Evolutionary conservation across 2,329 filamentous ascomycete species (phyloP).

Genomic region (Nannizziopsis barbatae): DNA sequence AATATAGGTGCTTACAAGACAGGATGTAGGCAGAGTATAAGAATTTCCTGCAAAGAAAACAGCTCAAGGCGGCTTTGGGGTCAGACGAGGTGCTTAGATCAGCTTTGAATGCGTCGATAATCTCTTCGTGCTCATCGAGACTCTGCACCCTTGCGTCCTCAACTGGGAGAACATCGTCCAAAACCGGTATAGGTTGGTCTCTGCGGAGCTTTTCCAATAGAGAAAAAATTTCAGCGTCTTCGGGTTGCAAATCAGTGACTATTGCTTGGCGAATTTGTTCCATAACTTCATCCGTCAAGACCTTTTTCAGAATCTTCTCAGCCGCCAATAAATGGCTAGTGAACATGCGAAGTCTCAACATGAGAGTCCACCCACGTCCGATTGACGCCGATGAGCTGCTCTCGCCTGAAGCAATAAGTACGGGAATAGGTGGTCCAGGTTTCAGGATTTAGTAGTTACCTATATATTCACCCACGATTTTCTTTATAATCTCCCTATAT

Average conservation of each 20-base stretch:
- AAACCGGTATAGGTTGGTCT: slow-evolving; percentile 2
- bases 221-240: slow-evolving; percentile 20
- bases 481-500: slow-evolving; percentile 42
- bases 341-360: slow-evolving; percentile 43
- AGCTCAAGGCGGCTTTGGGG: slow-evolving; percentile 24
- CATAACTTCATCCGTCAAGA: slow-evolving; percentile 38
- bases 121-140: neutral
- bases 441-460: slow-evolving; percentile 14
- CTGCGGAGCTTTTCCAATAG: slow-evolving; percentile 10
- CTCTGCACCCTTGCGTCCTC: neutral
- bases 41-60: slow-evolving; percentile 33
- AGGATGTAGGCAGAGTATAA: slow-evolving; percentile 38
- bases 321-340: slow-evolving; percentile 40
- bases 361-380: slow-evolving; percentile 28
- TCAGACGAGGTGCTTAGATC: neutral
- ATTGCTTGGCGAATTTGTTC: slow-evolving; percentile 32
- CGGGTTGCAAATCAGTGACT: slow-evolving; percentile 17
- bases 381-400: neutral
- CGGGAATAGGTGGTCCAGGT: neutral
- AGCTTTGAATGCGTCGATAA: slow-evolving; percentile 1
- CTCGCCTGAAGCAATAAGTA: neutral
- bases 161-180: slow-evolving; percentile 25
- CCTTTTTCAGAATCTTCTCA: slow-evolving; percentile 35
- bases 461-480: slow-evolving; percentile 28
- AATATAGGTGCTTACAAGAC: slow-evolving; percentile 47